Base-by-base conservation (phyloP, 2,329 filamentous ascomycete species). In the Phialophora tarda region DNA sequence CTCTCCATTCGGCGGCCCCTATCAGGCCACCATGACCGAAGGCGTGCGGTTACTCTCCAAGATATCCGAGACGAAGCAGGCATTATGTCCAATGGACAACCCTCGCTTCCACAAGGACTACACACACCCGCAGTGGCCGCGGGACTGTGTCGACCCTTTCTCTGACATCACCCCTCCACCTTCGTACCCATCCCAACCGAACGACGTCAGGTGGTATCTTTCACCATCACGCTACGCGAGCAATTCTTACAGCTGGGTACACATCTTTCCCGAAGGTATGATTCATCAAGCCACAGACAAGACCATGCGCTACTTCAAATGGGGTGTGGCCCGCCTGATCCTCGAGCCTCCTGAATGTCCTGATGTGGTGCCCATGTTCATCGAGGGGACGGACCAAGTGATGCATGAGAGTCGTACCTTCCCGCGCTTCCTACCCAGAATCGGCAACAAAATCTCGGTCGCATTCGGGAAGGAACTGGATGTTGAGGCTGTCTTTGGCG, bases 241-340 rank as follows among this genome's bases (percentile, higher is more conserved):
- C 69, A 89, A 92, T 73, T 87, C 87, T 54, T 85, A 91, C 77
- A 87, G 88, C 53, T 99, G 95, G 95, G 83, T 99, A 3, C 95
- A 99, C 78, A 90, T 98, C 62, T 98, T 98, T 78, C 95, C 95
- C 12, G 95, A 99, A 79, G 95, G 93, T 56, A 92, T 91, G 78
- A 92, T 97, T 54, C 93, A 98, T 78, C 95, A 99, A 80, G 89
- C 70, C 23, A 34, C 60, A 32, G 58, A 92, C 71, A 86, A 90
- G 1, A 87, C 89, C 7, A 89, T 98, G 83, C 90, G 95, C 32
- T 99, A 99, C 80, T 98, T 98, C 86, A 97, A 97, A 82, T 99
- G 95, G 95, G 95, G 95, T 0, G 84, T 98, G 1, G 92, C 94
- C 6, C 88, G 95, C 1, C 84, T 98, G 65, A 95, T 99, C 65